Evolutionary conservation across 169 alveolate genomes (phyloP).

Genomic region (Plasmodium berghei): DNA sequence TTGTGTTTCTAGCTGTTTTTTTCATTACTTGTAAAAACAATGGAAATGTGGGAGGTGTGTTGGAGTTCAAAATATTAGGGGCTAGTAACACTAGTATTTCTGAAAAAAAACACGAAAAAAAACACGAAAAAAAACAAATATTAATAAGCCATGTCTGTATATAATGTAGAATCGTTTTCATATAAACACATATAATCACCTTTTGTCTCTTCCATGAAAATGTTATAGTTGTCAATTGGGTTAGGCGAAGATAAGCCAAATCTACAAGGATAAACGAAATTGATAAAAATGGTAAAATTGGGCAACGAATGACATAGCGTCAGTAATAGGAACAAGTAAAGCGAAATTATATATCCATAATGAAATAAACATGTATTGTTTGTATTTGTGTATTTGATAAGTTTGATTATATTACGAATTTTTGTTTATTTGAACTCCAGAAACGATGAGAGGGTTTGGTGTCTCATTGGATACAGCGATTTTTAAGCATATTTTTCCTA

Average conservation of each 20-base stretch:
- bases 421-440: conserved; percentile 76
- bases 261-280: not conserved
- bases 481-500: conserved; percentile 60
- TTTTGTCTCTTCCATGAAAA: conserved; percentile 64
- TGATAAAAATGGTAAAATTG: not conserved
- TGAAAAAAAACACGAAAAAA: not conserved
- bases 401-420: conserved; percentile 31
- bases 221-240: conserved; percentile 29
- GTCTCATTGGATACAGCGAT: conserved; percentile 55
- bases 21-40: conserved; percentile 72
- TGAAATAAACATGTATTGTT: too few species aligned
- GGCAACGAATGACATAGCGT: not conserved
- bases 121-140: conserved; percentile 3
- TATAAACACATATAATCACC: conserved; percentile 1
- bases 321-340: not conserved
- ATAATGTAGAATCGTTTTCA: not conserved
- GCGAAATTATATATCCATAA: not conserved
- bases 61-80: conserved; percentile 77
- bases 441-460: conserved; percentile 21
- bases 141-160: not conserved
- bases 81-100: conserved; percentile 59
- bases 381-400: too few species aligned
- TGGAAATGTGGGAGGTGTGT: conserved; percentile 79
- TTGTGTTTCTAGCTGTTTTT: not conserved
- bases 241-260: conserved; percentile 72